Percentiles rank a stretch among this genome's conserved stretches.
phyloP scores from a whole-genome alignment of 208 protist species.

The Leishmania tropica region DNA sequence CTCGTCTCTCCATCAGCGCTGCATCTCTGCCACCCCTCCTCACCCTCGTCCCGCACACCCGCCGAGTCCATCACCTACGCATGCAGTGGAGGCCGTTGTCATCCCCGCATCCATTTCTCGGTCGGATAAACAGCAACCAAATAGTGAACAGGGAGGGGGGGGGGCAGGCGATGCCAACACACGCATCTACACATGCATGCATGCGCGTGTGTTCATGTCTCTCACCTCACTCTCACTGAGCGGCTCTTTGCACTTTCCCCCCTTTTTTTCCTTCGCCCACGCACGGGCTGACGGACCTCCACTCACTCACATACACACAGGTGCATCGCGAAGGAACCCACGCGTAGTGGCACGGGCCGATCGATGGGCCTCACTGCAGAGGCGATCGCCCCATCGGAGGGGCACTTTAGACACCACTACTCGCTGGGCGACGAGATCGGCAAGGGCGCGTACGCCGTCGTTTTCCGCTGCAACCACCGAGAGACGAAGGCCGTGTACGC shows the following conservation, averaged over 20 bases:
- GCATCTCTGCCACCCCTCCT: background rate
- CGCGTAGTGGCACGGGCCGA: background rate
- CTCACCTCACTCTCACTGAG: background rate
- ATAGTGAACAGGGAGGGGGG: background rate
- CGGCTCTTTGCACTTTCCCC: background rate
- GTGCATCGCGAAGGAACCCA: background rate
- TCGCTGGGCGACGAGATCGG: conserved; percentile 52
- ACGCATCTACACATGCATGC: no score
- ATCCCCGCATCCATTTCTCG: background rate
- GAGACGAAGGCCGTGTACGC: conserved; percentile 57
- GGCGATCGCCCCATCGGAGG: conserved; percentile 24
- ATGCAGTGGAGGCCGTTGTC: background rate
- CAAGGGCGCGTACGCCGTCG: conserved; percentile 79
- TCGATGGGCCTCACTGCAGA: background rate
- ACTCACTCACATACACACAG: background rate
- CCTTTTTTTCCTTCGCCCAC: background rate
- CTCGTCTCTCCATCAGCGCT: background rate
- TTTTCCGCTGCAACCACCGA: conserved; percentile 68
- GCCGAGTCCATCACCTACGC: background rate
- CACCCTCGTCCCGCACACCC: background rate
- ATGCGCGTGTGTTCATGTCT: background rate
- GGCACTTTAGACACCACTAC: conserved; percentile 62
- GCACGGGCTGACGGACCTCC: background rate
- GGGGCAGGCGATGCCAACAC: background rate
- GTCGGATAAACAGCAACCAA: background rate